Conservation (phyloP, 352 stramenopile genomes). For the Halophytophthora polymorphica region DNA sequence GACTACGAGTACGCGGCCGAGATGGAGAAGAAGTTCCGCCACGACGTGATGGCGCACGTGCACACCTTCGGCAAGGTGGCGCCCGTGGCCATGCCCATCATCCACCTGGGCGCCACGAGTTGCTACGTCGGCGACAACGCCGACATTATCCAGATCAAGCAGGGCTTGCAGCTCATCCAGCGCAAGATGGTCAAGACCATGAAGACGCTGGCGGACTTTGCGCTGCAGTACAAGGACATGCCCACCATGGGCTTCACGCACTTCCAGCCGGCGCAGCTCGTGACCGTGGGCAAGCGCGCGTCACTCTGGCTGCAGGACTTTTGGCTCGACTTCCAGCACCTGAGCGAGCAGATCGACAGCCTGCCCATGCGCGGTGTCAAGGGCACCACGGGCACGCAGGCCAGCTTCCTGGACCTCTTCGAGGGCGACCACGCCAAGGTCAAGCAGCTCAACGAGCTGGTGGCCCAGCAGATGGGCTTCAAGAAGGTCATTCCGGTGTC, state of each 20-base stretch:
- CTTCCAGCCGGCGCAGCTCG: conserved; percentile 98
- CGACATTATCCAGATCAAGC: conserved; percentile 97
- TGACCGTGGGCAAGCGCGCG: conserved; percentile 97
- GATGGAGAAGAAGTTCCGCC: conserved; percentile 98
- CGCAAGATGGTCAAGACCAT: conserved; percentile 97
- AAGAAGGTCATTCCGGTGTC: conserved; percentile 96
- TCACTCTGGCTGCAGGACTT: conserved; percentile 98
- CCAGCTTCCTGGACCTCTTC: conserved; percentile 98
- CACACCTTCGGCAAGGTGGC: conserved; percentile 97
- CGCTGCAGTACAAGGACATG: conserved; percentile 94
- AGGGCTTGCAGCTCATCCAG: conserved; percentile 94
- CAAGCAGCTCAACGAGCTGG: conserved; percentile 94
- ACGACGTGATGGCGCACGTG: conserved; percentile 99
- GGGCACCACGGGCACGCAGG: conserved; percentile 98
- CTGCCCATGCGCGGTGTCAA: conserved; percentile 98
- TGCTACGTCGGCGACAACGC: conserved; percentile 99
- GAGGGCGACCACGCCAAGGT: conserved; percentile 99
- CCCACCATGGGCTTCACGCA: conserved; percentile 99
- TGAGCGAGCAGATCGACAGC: conserved; percentile 94
- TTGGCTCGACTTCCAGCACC: conserved; percentile 94
- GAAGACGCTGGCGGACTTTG: conserved; percentile 94
- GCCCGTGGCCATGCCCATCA: conserved; percentile 97
- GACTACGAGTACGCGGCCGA: conserved; percentile 97
- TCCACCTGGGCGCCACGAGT: conserved; percentile 97
- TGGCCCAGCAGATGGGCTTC: conserved; percentile 98